Percentiles rank a stretch among this genome's conserved stretches.
Evolutionary conservation across 2,329 filamentous ascomycete genomes (phyloP).

Genomic region (Claviceps cyperi): DNA sequence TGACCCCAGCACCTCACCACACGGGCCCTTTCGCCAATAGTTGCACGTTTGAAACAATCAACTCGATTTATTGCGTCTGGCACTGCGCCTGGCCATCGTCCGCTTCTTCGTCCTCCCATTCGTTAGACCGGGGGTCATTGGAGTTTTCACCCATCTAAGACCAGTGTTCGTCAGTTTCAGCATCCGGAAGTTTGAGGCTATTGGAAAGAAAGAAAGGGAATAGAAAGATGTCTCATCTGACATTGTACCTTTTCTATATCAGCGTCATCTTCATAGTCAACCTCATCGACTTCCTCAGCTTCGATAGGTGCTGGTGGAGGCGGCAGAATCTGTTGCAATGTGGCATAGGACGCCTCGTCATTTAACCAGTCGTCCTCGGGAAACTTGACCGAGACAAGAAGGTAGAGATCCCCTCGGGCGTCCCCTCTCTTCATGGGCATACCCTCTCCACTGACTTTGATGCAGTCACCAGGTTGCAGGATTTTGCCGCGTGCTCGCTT

Average conservation of each 20-base stretch:
- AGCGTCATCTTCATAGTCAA: slow-evolving; percentile 70
- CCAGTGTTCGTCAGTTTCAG: slow-evolving; percentile 11
- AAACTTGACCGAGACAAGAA: slow-evolving; percentile 76
- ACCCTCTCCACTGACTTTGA: slow-evolving; percentile 79
- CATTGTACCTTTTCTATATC: slow-evolving; percentile 62
- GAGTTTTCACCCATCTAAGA: slow-evolving; percentile 55
- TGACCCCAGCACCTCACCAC: neutral
- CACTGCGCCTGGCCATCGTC: slow-evolving; percentile 55
- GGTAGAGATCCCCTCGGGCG: slow-evolving; percentile 69
- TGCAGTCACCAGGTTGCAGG: slow-evolving; percentile 65
- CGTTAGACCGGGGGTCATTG: slow-evolving; percentile 50
- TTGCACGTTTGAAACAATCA: too few species aligned
- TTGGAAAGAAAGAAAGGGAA: neutral
- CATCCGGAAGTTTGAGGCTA: neutral
- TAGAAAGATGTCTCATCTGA: neutral
- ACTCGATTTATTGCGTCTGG: slow-evolving; percentile 46
- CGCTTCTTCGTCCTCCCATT: slow-evolving; percentile 60
- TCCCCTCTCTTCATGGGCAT: slow-evolving; percentile 91
- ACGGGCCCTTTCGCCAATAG: neutral
- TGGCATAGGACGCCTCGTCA: slow-evolving; percentile 54
- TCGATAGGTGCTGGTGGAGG: slow-evolving; percentile 44
- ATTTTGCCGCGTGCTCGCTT: slow-evolving; percentile 69
- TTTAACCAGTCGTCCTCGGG: slow-evolving; percentile 74
- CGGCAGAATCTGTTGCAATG: slow-evolving; percentile 64
- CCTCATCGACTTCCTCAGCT: slow-evolving; percentile 69